Conservation (phyloP, 164 flowering plant species). For the Stephania japonica region DNA sequence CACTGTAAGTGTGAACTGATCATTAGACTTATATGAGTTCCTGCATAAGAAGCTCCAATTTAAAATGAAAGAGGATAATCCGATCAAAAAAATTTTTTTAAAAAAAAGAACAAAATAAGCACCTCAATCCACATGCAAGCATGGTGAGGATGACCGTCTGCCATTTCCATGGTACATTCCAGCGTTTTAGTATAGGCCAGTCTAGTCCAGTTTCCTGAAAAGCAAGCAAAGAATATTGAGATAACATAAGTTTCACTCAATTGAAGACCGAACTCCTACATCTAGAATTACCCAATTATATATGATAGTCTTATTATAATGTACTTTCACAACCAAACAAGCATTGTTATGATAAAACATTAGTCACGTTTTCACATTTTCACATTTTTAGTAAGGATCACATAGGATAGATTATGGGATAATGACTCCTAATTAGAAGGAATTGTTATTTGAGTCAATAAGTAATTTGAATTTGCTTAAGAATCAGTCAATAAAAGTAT, state of each 20-base stretch:
- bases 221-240: not conserved
- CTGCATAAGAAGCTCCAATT: no score
- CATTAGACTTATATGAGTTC: no score
- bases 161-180: slow-evolving; percentile 97
- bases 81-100: not conserved
- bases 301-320: not conserved
- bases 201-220: slow-evolving; percentile 37
- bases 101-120: slow-evolving; percentile 7
- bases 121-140: slow-evolving; percentile 85
- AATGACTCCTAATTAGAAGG: no score
- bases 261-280: not conserved
- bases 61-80: not conserved
- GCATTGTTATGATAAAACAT: not conserved
- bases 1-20: not conserved
- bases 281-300: not conserved
- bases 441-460: no score
- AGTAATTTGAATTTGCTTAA: no score
- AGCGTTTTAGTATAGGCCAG: slow-evolving; percentile 62
- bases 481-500: not conserved
- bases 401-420: no score
- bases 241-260: not conserved
- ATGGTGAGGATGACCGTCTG: slow-evolving; percentile 67
- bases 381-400: no score
- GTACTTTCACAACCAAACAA: not conserved
- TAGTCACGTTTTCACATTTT: no score